Conservation (phyloP, 108 stramenopile genomes). For the Cyclotella cryptica region DNA sequence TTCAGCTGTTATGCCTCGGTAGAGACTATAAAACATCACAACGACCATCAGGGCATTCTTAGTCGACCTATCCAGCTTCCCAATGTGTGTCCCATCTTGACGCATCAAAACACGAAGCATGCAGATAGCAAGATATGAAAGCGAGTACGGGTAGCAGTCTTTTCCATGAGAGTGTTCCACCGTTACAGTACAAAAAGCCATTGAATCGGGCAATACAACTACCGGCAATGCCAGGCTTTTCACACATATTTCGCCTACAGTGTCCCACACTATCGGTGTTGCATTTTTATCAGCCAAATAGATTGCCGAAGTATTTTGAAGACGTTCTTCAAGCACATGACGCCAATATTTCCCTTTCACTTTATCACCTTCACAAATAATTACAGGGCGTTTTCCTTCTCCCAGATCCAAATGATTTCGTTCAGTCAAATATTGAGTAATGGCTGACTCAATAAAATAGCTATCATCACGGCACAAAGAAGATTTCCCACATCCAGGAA, state of each 20-base stretch:
- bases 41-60: constrained; percentile 79
- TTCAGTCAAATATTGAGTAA: constrained; percentile 24
- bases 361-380: constrained; percentile 55
- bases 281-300: constrained; percentile 83
- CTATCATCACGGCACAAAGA: constrained; percentile 49
- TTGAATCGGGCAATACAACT: constrained; percentile 68
- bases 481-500: constrained; percentile 90
- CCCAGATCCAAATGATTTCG: neutral
- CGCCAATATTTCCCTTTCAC: constrained; percentile 59
- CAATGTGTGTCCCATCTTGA: constrained; percentile 56
- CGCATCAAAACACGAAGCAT: constrained; percentile 73
- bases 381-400: neutral
- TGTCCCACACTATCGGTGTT: constrained; percentile 64
- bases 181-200: constrained; percentile 60
- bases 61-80: constrained; percentile 72
- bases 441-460: constrained; percentile 10
- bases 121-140: constrained; percentile 77
- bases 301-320: constrained; percentile 40
- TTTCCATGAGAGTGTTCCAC: constrained; percentile 36
- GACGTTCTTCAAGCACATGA: constrained; percentile 38
- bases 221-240: constrained; percentile 56
- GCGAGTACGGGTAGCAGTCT: constrained; percentile 74
- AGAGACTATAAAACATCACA: constrained; percentile 79
- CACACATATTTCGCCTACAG: constrained; percentile 49
- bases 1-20: constrained; percentile 65